Evolutionary conservation across 2,329 filamentous ascomycete species (phyloP), one percentile per base, ranked within the genome.

Genomic region (Chalaropsis ovoidea): DNA sequence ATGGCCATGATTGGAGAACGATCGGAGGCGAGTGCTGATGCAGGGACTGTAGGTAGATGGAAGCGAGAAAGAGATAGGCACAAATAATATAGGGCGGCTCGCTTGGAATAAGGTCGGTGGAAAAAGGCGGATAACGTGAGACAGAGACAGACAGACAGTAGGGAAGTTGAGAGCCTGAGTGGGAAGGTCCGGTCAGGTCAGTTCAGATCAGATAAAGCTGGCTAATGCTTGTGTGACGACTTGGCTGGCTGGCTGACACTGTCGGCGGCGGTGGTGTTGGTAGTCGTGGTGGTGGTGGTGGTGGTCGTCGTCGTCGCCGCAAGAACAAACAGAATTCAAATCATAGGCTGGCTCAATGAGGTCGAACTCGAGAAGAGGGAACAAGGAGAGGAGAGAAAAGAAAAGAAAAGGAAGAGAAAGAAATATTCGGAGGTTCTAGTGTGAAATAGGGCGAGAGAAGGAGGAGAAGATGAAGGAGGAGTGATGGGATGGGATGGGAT

Each of bases 1-100:
- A 78, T 76, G 31, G 76, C 72, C 76, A 78, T 78, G 41, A 11
- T 42, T n/a, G 7, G 19, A 17, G 13, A 19, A 31, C 19, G 17
- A 43, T 19, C 11, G 39, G 27, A 31, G 31, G 19, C 22, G 47
- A 19, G 8, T 19, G 24, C 3, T 19, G 31, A 60, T 42, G 31
- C 47, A 58, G 22, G 6, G 42, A 58, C 5, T 24, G 27, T 7
- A 35, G n/a, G 10, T 19, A 43, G 45, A 43, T 31, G 42, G 39
- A 47, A 43, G 54, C 24, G 39, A 43, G 11, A 27, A 6, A n/a
- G 24, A 52, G n/a, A 22, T n/a, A 22, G n/a, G 7, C 10, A 35
- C 31, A 2, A 49, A 63, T 15, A 63, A 63, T 19, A 49, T 4
- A 22, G 22, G 22, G 47, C 47, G 19, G 47, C 31, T 39, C 8